These are phyloP conservation scores for Coemansia sp. DNA, from an alignment of 192 early-diverging fungal genomes.

Conservation along the genomic window DNA sequence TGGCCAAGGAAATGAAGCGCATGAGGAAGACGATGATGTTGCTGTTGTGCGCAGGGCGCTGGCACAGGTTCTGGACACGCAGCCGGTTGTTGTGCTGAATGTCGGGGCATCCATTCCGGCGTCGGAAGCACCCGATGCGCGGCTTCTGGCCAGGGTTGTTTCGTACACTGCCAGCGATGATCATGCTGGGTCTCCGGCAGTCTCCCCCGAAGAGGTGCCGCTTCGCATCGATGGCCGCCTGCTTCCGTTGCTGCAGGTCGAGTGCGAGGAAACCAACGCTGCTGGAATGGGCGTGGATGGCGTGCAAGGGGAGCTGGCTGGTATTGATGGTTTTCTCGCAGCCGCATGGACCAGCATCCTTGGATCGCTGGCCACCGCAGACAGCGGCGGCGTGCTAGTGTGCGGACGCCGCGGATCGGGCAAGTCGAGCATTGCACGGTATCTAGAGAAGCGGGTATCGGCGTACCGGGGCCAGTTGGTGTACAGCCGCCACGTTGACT, in stretches of 20 bases:
- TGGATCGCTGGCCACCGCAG: conserved; percentile 20
- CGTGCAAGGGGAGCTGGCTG: conserved; percentile 16
- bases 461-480: conserved; percentile 28
- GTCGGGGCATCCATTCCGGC: conserved; percentile 18
- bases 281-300: neutral
- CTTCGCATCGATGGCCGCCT: conserved; percentile 11
- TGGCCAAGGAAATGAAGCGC: neutral
- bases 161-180: conserved; percentile 1
- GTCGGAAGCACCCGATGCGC: neutral
- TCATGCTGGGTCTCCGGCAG: neutral
- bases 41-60: neutral
- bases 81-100: conserved; percentile 3
- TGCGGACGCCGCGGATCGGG: conserved; percentile 75
- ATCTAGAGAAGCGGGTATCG: conserved; percentile 26
- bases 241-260: conserved; percentile 17
- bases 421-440: conserved; percentile 67
- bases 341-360: conserved; percentile 36
- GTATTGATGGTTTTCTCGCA: conserved; percentile 28
- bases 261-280: neutral
- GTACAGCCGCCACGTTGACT: conserved; percentile 30
- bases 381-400: conserved; percentile 59
- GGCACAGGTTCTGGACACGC: neutral
- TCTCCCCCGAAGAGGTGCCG: conserved; percentile 11
- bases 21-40: too few species aligned
- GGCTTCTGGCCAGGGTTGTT: conserved; percentile 8